Conservation (phyloP, 768 basidiomycete genomes). For the Lyophyllum atratum region DNA sequence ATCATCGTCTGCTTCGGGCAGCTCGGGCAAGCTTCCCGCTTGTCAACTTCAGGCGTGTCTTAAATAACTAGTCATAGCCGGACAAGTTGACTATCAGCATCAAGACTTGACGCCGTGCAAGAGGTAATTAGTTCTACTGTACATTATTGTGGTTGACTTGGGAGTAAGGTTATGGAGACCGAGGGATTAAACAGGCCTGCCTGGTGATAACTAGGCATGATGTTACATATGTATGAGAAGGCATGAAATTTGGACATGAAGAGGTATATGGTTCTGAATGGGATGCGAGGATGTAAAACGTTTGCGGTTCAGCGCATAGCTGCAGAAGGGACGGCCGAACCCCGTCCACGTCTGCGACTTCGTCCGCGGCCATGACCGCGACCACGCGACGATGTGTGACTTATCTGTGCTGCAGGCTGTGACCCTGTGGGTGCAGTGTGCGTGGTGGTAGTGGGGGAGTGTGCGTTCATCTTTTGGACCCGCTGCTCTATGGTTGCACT, state of each 20-base stretch:
- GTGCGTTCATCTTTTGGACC: no score
- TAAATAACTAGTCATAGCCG: no score
- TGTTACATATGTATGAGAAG: background rate
- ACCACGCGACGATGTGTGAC: conserved; percentile 24
- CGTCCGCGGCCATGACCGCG: conserved; percentile 38
- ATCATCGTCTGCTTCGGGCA: no score
- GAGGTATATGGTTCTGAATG: background rate
- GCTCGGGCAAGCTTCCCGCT: no score
- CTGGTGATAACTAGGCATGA: no score
- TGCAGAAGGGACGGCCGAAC: background rate
- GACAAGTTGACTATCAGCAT: no score
- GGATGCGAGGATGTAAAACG: background rate
- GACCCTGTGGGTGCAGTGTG: background rate
- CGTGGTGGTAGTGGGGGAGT: background rate
- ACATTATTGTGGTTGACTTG: no score
- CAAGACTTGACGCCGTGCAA: no score
- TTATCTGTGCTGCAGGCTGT: conserved; percentile 3
- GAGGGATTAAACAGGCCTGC: no score
- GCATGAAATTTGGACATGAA: background rate
- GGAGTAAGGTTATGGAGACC: no score
- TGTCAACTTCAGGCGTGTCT: no score
- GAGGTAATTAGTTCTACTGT: no score
- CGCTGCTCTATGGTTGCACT: background rate
- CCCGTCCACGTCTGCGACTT: conserved; percentile 25
- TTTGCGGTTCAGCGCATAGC: conserved; percentile 12